These are phyloP conservation scores for Claviceps humidiphila DNA, from an alignment of 2,329 filamentous ascomycete genomes.

Conservation along the genomic window DNA sequence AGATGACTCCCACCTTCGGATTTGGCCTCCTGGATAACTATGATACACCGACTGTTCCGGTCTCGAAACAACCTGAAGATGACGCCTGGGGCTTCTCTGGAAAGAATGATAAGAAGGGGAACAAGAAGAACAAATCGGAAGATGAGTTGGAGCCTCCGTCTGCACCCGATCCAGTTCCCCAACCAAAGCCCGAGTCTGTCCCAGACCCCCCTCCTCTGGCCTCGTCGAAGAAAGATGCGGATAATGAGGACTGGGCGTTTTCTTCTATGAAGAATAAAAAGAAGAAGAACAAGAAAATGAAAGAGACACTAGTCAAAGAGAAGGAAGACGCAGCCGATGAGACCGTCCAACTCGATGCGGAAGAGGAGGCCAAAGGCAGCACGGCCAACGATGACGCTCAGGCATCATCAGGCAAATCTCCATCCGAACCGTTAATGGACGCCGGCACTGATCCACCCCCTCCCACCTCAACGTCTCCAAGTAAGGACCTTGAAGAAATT, in stretches of 20 bases:
- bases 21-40: conserved; percentile 35
- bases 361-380: conserved; percentile 29
- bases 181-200: conserved; percentile 11
- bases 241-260: conserved; percentile 30
- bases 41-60: conserved; percentile 22
- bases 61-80: conserved; percentile 17
- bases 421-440: conserved; percentile 27
- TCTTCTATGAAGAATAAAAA: conserved; percentile 35
- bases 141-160: conserved; percentile 2
- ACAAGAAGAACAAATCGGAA: conserved; percentile 17
- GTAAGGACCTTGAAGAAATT: conserved; percentile 30
- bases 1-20: conserved; percentile 29
- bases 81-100: conserved; percentile 17
- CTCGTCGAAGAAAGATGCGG: conserved; percentile 1
- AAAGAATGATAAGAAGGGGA: conserved; percentile 26
- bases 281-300: conserved; percentile 40
- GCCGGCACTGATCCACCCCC: conserved; percentile 30
- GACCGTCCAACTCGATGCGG: conserved; percentile 31
- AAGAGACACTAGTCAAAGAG: conserved; percentile 36
- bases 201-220: conserved; percentile 7
- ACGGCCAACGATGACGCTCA: conserved; percentile 29
- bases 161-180: conserved; percentile 14
- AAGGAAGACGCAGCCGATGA: conserved; percentile 32
- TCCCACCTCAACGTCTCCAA: conserved; percentile 34
- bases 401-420: conserved; percentile 29